A percentile compares a stretch with the other conserved stretches of the same genome.
phyloP scores from a whole-genome alignment of 164 flowering plant species.

The Liriodendron chinense region DNA sequence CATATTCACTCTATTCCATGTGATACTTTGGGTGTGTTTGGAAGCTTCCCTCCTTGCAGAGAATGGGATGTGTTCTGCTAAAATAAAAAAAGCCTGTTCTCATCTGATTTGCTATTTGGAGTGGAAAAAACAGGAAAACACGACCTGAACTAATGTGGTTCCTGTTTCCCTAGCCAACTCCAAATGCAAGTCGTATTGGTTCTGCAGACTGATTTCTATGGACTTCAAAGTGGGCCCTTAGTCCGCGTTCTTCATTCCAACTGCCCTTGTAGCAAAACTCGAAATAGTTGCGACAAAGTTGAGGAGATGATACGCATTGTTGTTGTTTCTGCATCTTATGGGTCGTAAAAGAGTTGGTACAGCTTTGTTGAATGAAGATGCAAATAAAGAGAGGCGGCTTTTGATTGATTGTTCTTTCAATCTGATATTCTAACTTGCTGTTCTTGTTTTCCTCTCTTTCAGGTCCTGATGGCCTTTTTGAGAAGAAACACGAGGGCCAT shows the following conservation, averaged over 20 bases:
- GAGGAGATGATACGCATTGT: background rate
- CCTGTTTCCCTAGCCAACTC: no score
- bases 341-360: background rate
- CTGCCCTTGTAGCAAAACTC: background rate
- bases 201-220: no score
- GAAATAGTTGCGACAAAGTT: background rate
- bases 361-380: background rate
- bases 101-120: no score
- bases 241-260: no score
- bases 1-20: background rate
- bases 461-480: constrained; percentile 14
- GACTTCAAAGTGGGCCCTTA: no score
- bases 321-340: no score
- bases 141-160: no score
- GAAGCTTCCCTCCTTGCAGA: no score
- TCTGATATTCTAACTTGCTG: background rate
- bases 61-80: no score
- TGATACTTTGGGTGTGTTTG: background rate
- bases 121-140: no score
- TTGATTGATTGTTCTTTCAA: background rate
- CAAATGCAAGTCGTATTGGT: no score
- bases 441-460: background rate
- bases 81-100: no score
- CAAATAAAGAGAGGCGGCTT: background rate
- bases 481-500: constrained; percentile 5